These are phyloP conservation scores for Phylloporus rhodoxanthus DNA, from an alignment of 768 basidiomycete genomes.

Conservation along the genomic window DNA sequence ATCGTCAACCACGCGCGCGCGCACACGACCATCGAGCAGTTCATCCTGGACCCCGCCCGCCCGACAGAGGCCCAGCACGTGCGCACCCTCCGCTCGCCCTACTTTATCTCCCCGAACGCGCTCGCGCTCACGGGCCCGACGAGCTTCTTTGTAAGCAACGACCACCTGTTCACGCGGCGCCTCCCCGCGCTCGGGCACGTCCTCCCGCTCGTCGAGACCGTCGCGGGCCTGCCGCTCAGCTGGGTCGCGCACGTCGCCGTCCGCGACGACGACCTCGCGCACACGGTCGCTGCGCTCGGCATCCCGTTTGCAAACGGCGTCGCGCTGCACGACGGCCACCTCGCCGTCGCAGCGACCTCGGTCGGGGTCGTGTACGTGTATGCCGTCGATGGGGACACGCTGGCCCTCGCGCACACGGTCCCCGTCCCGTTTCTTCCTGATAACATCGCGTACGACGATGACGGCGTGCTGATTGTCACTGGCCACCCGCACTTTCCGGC, in stretches of 20 bases:
- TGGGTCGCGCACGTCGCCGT: slow-evolving; percentile 55
- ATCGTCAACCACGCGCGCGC: slow-evolving; percentile 63
- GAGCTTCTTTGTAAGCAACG: slow-evolving; percentile 69
- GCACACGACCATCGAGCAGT: slow-evolving; percentile 63
- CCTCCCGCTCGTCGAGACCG: slow-evolving; percentile 49
- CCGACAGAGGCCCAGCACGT: slow-evolving; percentile 46
- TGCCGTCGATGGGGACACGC: slow-evolving; percentile 40
- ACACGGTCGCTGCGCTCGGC: slow-evolving; percentile 40
- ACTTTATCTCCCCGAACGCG: slow-evolving; percentile 62
- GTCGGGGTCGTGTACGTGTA: slow-evolving; percentile 46
- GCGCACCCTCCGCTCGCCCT: slow-evolving; percentile 53
- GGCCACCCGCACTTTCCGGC: slow-evolving; percentile 64
- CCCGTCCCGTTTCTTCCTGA: slow-evolving; percentile 56
- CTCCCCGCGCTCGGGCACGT: slow-evolving; percentile 47
- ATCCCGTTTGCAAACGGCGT: slow-evolving; percentile 68
- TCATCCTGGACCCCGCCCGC: slow-evolving; percentile 42
- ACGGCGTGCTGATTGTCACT: slow-evolving; percentile 46
- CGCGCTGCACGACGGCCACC: slow-evolving; percentile 43
- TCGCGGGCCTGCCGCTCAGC: slow-evolving; percentile 51
- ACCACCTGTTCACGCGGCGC: slow-evolving; percentile 63
- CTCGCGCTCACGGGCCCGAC: slow-evolving; percentile 59
- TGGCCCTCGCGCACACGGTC: slow-evolving; percentile 40
- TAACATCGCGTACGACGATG: slow-evolving; percentile 52
- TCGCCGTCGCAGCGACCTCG: slow-evolving; percentile 56
- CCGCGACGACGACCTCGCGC: slow-evolving; percentile 24